These are phyloP conservation scores for Tetramitus jugosus DNA, from an alignment of 208 protist species.

Conservation along the genomic window DNA sequence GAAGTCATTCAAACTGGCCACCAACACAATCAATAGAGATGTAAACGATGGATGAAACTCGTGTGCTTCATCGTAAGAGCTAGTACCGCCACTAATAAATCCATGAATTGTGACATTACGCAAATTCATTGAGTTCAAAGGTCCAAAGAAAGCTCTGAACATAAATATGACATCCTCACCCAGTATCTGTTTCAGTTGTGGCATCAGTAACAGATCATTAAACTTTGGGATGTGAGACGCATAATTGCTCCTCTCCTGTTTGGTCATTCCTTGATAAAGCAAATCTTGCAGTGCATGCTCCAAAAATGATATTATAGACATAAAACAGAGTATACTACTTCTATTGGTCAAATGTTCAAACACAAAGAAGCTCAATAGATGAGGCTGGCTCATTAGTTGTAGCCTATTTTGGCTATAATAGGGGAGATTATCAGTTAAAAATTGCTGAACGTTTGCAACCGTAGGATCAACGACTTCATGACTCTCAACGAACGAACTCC, in stretches of 20 bases:
- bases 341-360: background rate
- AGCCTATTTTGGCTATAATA: background rate
- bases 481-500: too few relatives aligned
- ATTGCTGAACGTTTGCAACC: background rate
- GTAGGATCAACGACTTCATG: too few relatives aligned
- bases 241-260: background rate
- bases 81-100: too few relatives aligned
- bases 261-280: background rate
- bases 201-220: background rate
- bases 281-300: background rate
- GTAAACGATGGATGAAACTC: conserved; percentile 2
- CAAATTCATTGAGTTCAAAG: conserved; percentile 14
- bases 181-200: background rate
- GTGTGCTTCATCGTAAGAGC: too few relatives aligned
- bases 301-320: background rate
- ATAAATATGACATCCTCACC: background rate
- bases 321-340: background rate
- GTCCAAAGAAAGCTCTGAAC: background rate
- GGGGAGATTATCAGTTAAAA: background rate
- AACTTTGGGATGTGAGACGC: background rate
- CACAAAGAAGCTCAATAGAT: background rate
- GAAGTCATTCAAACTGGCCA: background rate
- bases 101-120: conserved; percentile 14
- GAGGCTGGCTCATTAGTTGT: background rate
- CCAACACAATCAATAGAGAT: background rate